Evolutionary conservation across 73 alveolate genomes (phyloP), one percentile per base, ranked within the genome.

Genomic region (Urostyla sp.): DNA sequence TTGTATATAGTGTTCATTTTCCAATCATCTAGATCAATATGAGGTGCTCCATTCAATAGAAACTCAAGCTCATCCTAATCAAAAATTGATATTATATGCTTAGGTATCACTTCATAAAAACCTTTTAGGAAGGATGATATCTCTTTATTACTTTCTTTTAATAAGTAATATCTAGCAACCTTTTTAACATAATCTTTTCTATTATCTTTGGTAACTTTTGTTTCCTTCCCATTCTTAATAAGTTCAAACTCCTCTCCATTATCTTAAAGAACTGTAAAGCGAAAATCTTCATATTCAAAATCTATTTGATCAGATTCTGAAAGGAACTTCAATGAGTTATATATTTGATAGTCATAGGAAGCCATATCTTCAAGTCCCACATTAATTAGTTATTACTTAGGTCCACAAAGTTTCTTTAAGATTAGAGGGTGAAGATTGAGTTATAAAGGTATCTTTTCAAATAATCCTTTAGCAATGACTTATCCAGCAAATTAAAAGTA

Each of bases 21-120:
- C 99, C 99, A 96, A 74, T 96, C 99, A 27, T 95, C 95, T 1
- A 96, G 51, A 87, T 93, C 91, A 26, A 96, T 94, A 69, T 87
- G 92, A 0, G 93, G 93, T 13, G 57, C 74, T 1, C 98, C 98
- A 82, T 80, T 81, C 24, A 91, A 50, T 18, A 91, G 69, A 63
- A 81, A 69, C 48, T 93, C 95, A 15, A 93, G 80, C 69, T 93
- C 96, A 8, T 86, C 91, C 10, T 72, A 54, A 26, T 57, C 91
- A 57, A 93, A 88, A 7, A 83, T 54, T 18, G 90, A 74, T 1
- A 81, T 43, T 3, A 48, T 38, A 21, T 81, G 45, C 31, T 81
- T 40, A 20, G 98, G 96, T 50, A 93, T 78, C 6, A 90, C 91
- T 57, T 67, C 37, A 54, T 74, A 80, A 54, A 93, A 87, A 8